These are phyloP conservation scores for Aureobasidium melanogenum DNA, from an alignment of 2,329 filamentous ascomycete species.

Conservation along the genomic window DNA sequence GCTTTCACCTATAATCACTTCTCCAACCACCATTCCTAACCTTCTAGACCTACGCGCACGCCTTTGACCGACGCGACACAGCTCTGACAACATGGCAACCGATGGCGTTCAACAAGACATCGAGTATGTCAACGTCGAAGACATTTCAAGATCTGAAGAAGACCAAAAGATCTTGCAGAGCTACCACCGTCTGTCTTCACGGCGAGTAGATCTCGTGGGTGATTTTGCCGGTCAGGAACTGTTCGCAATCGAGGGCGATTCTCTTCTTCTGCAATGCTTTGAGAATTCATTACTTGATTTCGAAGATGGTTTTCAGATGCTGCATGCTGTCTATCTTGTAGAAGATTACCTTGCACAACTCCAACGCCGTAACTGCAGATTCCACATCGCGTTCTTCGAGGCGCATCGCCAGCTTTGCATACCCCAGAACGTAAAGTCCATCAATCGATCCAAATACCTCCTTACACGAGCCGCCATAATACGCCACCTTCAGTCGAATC, in stretches of 20 bases:
- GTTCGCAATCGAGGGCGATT: conserved; percentile 66
- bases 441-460: conserved; percentile 43
- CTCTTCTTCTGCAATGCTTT: conserved; percentile 57
- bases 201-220: conserved; percentile 57
- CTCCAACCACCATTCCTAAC: neutral
- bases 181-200: conserved; percentile 35
- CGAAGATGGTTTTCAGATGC: conserved; percentile 57
- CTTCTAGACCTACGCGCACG: neutral
- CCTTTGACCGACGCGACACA: neutral
- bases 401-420: conserved; percentile 48
- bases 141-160: neutral
- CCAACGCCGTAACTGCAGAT: conserved; percentile 56
- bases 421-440: conserved; percentile 32
- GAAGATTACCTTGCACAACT: conserved; percentile 57
- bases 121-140: conserved; percentile 7
- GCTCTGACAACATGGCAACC: neutral
- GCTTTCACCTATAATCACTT: neutral
- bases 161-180: neutral
- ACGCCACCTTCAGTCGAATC: conserved; percentile 48
- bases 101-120: conserved; percentile 6
- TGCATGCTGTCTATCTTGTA: conserved; percentile 61
- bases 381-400: conserved; percentile 62
- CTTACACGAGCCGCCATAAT: conserved; percentile 57
- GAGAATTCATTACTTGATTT: conserved; percentile 57
- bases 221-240: conserved; percentile 68